Conservation (phyloP, 768 basidiomycete genomes). For the Leccinum obscurum region DNA sequence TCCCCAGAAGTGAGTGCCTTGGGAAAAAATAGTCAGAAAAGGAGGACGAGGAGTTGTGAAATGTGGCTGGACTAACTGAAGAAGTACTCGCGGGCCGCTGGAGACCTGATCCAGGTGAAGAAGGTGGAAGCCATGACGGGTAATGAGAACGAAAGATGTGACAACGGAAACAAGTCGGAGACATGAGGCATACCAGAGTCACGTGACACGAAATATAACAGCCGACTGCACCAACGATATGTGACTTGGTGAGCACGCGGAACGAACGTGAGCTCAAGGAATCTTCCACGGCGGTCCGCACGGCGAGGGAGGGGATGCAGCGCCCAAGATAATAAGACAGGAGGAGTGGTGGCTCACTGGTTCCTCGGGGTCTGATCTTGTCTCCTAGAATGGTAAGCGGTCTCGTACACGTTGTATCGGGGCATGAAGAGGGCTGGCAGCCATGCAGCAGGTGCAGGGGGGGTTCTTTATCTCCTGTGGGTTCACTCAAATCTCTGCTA, state of each 20-base stretch:
- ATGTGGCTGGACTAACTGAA: slow-evolving; percentile 66
- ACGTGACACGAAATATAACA: slow-evolving; percentile 7
- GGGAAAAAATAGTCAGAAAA: slow-evolving; percentile 18
- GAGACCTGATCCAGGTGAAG: slow-evolving; percentile 86
- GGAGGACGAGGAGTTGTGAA: slow-evolving; percentile 3
- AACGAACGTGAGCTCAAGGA: background rate
- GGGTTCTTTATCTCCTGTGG: slow-evolving; percentile 13
- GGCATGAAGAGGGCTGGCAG: slow-evolving; percentile 12
- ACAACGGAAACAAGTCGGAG: background rate
- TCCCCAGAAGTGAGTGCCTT: slow-evolving; percentile 98
- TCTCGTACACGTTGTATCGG: slow-evolving; percentile 27
- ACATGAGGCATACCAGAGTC: slow-evolving; percentile 2
- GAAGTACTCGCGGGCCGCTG: slow-evolving; percentile 91
- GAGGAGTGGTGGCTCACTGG: background rate
- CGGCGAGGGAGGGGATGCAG: background rate
- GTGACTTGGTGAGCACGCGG: background rate
- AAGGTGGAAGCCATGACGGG: slow-evolving; percentile 77
- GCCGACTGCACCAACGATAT: background rate
- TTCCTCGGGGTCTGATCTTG: background rate
- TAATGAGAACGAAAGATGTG: background rate
- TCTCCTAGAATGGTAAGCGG: slow-evolving; percentile 37
- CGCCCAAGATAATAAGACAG: background rate
- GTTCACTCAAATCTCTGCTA: background rate
- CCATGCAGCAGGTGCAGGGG: slow-evolving; percentile 22
- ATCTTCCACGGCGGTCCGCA: background rate